Evolutionary conservation across 345 rosid species (phyloP).

Genomic region (Schrenkiella parvula): DNA sequence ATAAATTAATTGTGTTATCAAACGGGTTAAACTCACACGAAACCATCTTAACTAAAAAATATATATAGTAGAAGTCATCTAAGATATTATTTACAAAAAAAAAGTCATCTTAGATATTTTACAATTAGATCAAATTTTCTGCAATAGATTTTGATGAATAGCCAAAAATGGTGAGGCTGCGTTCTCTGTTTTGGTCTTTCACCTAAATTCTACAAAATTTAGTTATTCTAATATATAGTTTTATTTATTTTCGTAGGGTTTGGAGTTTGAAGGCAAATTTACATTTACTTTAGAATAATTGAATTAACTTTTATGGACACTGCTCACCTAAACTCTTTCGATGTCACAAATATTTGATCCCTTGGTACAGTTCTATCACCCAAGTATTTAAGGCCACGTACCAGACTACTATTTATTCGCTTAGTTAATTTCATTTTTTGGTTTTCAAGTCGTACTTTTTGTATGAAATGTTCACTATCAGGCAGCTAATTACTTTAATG

Average conservation of each 20-base stretch:
- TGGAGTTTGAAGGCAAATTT: neutral
- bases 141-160: neutral
- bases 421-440: neutral
- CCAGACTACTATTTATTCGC: neutral
- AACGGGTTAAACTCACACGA: neutral
- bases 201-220: neutral
- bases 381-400: neutral
- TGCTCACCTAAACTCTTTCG: neutral
- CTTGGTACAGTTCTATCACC: too few species aligned
- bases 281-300: neutral
- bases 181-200: neutral
- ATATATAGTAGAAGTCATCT: neutral
- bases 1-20: neutral
- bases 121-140: neutral
- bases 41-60: too few species aligned
- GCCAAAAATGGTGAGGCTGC: neutral
- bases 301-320: neutral
- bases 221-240: too few species aligned
- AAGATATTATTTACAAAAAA: too few species aligned
- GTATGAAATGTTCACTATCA: neutral
- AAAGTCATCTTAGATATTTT: neutral
- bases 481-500: too few species aligned
- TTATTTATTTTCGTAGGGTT: neutral
- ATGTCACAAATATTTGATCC: neutral
- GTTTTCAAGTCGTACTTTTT: neutral